These are phyloP conservation scores for Colletotrichum brevisporum DNA, from an alignment of 2,329 filamentous ascomycete species.

Conservation along the genomic window DNA sequence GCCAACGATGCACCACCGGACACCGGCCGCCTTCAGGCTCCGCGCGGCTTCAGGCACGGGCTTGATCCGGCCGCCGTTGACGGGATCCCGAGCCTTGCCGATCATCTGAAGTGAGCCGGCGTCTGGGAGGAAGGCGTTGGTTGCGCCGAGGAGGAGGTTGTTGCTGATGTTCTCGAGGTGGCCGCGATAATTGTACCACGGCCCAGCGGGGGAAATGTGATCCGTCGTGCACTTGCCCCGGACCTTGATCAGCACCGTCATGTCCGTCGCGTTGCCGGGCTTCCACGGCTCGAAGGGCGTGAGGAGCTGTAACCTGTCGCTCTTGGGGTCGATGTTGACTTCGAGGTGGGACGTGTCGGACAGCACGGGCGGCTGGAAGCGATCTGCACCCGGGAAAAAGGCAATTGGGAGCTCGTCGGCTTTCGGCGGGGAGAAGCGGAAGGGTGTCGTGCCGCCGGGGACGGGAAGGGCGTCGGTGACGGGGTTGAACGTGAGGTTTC, in stretches of 20 bases:
- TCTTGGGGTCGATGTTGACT: constrained; percentile 46
- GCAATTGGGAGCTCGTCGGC: constrained; percentile 45
- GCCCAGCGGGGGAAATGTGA: constrained; percentile 55
- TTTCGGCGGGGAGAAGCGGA: constrained; percentile 47
- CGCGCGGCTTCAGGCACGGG: constrained; percentile 48
- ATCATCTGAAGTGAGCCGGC: constrained; percentile 42
- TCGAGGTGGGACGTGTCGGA: constrained; percentile 42
- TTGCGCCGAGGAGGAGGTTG: constrained; percentile 52
- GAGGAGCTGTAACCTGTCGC: constrained; percentile 49
- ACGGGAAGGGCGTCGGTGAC: constrained; percentile 44
- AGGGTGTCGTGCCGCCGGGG: constrained; percentile 27
- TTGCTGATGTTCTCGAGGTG: constrained; percentile 56
- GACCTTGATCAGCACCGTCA: constrained; percentile 51
- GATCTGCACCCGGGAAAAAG: constrained; percentile 45
- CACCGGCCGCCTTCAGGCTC: constrained; percentile 41
- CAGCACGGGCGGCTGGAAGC: constrained; percentile 46
- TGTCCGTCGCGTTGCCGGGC: constrained; percentile 42
- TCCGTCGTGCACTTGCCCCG: constrained; percentile 56
- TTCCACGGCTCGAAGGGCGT: constrained; percentile 48
- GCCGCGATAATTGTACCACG: constrained; percentile 56
- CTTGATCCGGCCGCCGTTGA: constrained; percentile 37
- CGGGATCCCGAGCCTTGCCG: constrained; percentile 47
- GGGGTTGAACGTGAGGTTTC: constrained; percentile 52
- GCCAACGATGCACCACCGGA: constrained; percentile 51
- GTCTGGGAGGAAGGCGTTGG: constrained; percentile 48